Evolutionary conservation across 306 rosid species (phyloP).

Genomic region (Mimosa pudica): DNA sequence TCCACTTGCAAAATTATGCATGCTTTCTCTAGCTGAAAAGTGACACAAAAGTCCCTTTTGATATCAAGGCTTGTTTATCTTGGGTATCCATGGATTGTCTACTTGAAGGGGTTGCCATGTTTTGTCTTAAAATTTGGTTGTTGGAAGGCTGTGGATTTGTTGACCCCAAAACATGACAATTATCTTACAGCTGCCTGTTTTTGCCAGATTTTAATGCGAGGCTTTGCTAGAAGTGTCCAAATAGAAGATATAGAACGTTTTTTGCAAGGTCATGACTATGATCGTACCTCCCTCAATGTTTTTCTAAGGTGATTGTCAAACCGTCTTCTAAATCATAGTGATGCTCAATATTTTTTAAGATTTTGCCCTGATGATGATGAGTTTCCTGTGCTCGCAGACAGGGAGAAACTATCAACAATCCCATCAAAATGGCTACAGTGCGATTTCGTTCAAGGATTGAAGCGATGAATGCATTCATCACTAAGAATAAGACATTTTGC

Average conservation of each 20-base stretch:
- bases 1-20: conserved; percentile 2
- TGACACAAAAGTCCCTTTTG: neutral
- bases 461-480: conserved; percentile 69
- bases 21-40: conserved; percentile 9
- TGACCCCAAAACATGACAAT: conserved; percentile 7
- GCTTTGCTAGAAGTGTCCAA: conserved; percentile 45
- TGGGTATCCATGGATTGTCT: neutral
- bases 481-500: conserved; percentile 67
- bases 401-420: conserved; percentile 13
- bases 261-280: conserved; percentile 59
- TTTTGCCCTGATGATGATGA: conserved; percentile 22
- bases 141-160: conserved; percentile 28
- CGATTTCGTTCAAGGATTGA: conserved; percentile 54
- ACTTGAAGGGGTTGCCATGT: conserved; percentile 3
- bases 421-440: conserved; percentile 54
- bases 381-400: conserved; percentile 49
- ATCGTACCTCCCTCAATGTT: conserved; percentile 49
- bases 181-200: conserved; percentile 29
- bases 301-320: conserved; percentile 49
- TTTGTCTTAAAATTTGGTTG: neutral
- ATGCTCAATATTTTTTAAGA: conserved; percentile 5
- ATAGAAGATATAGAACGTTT: conserved; percentile 58
- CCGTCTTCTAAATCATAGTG: conserved; percentile 1
- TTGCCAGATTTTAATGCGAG: conserved; percentile 70
- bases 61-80: neutral